These are phyloP conservation scores for Cochlearia excelsa DNA, from an alignment of 345 rosid genomes.

Conservation along the genomic window DNA sequence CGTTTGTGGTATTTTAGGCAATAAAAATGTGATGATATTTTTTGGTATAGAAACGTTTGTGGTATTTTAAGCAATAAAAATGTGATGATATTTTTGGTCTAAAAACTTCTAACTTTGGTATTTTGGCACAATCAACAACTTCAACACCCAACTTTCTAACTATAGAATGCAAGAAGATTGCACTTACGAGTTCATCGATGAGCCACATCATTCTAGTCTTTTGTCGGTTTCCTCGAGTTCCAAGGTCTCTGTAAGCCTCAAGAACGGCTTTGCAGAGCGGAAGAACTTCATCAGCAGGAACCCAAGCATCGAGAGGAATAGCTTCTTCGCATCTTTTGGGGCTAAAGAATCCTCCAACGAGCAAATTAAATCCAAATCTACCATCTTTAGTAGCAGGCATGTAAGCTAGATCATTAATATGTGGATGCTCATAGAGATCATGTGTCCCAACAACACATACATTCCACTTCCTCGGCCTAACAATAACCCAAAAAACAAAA, in stretches of 20 bases:
- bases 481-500: conserved; percentile 20
- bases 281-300: conserved; percentile 66
- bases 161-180: background rate
- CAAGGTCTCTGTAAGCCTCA: conserved; percentile 90
- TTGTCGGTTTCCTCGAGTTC: conserved; percentile 80
- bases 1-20: too few species aligned
- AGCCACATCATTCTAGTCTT: conserved; percentile 99
- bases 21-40: too few species aligned
- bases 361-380: conserved; percentile 75
- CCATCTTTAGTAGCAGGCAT: conserved; percentile 86
- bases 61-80: too few species aligned
- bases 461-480: conserved; percentile 97
- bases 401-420: conserved; percentile 94
- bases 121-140: background rate
- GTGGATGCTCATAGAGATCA: conserved; percentile 97
- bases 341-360: conserved; percentile 97
- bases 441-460: conserved; percentile 90
- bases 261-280: conserved; percentile 73
- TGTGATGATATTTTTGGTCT: too few species aligned
- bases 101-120: too few species aligned
- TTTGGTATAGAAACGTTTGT: too few species aligned
- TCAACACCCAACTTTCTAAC: background rate
- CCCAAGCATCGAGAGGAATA: conserved; percentile 94
- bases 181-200: conserved; percentile 85
- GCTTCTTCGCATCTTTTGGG: conserved; percentile 89